These are phyloP conservation scores for Cryptococcus floricola DNA, from an alignment of 1,284 basidiomycete species.

Conservation along the genomic window DNA sequence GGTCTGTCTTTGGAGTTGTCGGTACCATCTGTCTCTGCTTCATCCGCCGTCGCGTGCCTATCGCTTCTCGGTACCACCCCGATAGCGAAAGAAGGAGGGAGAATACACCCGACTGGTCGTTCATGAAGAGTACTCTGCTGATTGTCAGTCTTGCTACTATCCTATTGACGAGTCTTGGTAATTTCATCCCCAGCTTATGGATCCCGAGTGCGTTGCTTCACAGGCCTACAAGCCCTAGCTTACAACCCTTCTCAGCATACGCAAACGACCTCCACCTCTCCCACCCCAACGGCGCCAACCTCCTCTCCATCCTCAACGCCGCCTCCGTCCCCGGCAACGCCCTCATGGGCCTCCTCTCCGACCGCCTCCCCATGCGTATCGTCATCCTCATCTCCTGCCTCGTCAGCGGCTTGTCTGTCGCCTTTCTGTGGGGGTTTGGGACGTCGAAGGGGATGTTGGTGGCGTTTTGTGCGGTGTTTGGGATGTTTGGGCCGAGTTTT, in stretches of 20 bases:
- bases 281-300: constrained; percentile 38
- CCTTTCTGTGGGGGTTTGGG: constrained; percentile 48
- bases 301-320: constrained; percentile 47
- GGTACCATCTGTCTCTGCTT: constrained; percentile 36
- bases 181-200: constrained; percentile 47
- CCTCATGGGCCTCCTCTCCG: constrained; percentile 42
- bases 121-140: constrained; percentile 27
- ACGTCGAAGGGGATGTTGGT: constrained; percentile 31
- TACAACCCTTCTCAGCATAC: constrained; percentile 23
- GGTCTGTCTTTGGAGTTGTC: constrained; percentile 32
- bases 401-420: constrained; percentile 34
- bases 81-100: background rate
- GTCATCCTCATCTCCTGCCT: constrained; percentile 40
- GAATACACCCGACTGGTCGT: constrained; percentile 21
- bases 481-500: constrained; percentile 32
- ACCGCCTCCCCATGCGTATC: constrained; percentile 31
- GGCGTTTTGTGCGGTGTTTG: constrained; percentile 34
- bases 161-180: constrained; percentile 41
- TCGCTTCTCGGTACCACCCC: constrained; percentile 12
- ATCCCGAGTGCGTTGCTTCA: constrained; percentile 36
- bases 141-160: constrained; percentile 38
- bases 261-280: constrained; percentile 36
- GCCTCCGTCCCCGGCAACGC: constrained; percentile 44
- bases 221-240: background rate
- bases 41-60: constrained; percentile 42